Evolutionary conservation across 768 basidiomycete genomes (phyloP).

Genomic region (Amanita pallidorosea): DNA sequence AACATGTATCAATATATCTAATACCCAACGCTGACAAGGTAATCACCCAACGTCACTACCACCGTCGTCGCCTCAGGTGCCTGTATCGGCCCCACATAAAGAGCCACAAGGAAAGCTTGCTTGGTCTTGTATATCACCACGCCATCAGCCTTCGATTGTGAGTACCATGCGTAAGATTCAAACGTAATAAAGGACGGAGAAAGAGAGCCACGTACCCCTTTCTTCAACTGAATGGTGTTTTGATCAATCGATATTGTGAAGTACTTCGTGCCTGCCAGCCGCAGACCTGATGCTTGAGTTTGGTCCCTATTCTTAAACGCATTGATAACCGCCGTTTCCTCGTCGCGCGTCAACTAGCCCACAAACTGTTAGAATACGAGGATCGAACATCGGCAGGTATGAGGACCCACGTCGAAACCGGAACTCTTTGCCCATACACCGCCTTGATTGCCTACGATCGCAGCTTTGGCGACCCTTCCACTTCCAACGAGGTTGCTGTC

Average conservation of each 20-base stretch:
- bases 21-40: constrained; percentile 52
- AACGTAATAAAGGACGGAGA: background rate
- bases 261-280: constrained; percentile 63
- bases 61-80: constrained; percentile 54
- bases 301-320: constrained; percentile 30
- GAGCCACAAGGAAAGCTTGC: constrained; percentile 75
- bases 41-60: constrained; percentile 67
- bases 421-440: constrained; percentile 66
- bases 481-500: constrained; percentile 69
- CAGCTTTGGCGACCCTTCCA: constrained; percentile 65
- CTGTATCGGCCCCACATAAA: constrained; percentile 58
- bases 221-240: constrained; percentile 60
- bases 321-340: constrained; percentile 47
- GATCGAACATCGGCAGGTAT: background rate
- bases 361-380: background rate
- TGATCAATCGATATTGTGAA: constrained; percentile 41
- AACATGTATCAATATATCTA: constrained; percentile 30
- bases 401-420: constrained; percentile 48
- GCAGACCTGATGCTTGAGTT: constrained; percentile 49
- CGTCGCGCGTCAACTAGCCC: constrained; percentile 46
- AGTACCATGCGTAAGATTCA: background rate
- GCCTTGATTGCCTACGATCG: constrained; percentile 62
- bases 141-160: constrained; percentile 54
- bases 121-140: constrained; percentile 68
- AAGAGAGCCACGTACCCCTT: constrained; percentile 42